These are phyloP conservation scores for Saraca asoca DNA, from an alignment of 331 rosid species.

Conservation along the genomic window DNA sequence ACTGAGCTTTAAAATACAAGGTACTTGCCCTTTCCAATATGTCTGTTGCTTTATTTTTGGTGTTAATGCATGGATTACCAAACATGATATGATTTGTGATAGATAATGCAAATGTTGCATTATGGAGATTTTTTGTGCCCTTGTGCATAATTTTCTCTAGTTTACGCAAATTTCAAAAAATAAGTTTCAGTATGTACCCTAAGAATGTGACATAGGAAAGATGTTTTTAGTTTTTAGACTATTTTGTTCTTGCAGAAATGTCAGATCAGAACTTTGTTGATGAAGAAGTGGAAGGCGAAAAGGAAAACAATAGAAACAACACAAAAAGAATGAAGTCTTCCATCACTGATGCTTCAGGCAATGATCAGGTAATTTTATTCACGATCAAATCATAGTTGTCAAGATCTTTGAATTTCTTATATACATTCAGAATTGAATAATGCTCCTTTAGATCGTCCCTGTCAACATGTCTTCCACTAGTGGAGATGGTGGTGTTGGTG, in stretches of 20 bases:
- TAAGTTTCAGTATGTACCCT: no score
- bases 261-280: conserved; percentile 87
- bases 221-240: background rate
- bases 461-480: conserved; percentile 22
- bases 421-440: conserved; percentile 6
- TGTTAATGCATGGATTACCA: no score
- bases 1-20: no score
- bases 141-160: background rate
- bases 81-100: no score
- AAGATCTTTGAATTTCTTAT: background rate
- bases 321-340: conserved; percentile 43
- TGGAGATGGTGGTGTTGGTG: conserved; percentile 30
- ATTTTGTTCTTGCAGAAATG: conserved; percentile 54
- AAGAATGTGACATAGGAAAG: no score
- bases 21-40: no score
- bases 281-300: conserved; percentile 49
- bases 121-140: background rate
- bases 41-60: no score
- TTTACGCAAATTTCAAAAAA: background rate
- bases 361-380: conserved; percentile 55
- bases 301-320: conserved; percentile 24
- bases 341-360: conserved; percentile 19
- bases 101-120: background rate
- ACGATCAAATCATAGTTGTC: background rate
- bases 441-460: conserved; percentile 36